Conservation (phyloP, 225 moss, liverwort and hornwort species). For the Climacium dendroides region DNA sequence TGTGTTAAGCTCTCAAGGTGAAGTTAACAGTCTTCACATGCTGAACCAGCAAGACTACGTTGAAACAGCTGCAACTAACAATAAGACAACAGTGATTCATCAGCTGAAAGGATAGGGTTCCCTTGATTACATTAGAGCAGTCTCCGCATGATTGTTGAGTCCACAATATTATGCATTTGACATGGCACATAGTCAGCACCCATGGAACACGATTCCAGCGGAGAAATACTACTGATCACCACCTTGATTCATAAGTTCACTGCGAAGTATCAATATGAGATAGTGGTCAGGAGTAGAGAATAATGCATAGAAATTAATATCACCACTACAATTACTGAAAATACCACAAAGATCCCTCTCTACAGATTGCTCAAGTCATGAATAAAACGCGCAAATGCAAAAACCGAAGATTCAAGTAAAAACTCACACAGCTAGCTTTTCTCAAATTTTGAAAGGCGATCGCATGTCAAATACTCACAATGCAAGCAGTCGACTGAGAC, state of each 20-base stretch:
- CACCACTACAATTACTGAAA: neutral
- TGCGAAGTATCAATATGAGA: neutral
- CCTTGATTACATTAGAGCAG: neutral
- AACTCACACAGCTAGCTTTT: neutral
- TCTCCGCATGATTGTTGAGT: slow-evolving; percentile 1
- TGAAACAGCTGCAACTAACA: neutral
- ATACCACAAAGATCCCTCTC: neutral
- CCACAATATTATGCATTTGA: slow-evolving; percentile 1
- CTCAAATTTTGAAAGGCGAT: neutral
- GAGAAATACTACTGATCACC: neutral
- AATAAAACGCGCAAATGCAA: neutral
- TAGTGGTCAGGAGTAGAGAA: neutral
- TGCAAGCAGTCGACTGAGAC: neutral
- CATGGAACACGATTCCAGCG: neutral
- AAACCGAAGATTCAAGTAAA: neutral
- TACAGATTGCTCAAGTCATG: neutral
- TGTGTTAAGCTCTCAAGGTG: neutral
- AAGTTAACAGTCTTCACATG: neutral
- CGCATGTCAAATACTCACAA: slow-evolving; percentile 2
- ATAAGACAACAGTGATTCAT: neutral
- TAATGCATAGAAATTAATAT: neutral
- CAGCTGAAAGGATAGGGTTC: neutral
- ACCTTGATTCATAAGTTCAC: neutral
- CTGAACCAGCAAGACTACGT: neutral
- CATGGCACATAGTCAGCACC: slow-evolving; percentile 10